Base-by-base conservation (phyloP, 371 early-diverging fungal genomes). In the Circinella umbellata region DNA sequence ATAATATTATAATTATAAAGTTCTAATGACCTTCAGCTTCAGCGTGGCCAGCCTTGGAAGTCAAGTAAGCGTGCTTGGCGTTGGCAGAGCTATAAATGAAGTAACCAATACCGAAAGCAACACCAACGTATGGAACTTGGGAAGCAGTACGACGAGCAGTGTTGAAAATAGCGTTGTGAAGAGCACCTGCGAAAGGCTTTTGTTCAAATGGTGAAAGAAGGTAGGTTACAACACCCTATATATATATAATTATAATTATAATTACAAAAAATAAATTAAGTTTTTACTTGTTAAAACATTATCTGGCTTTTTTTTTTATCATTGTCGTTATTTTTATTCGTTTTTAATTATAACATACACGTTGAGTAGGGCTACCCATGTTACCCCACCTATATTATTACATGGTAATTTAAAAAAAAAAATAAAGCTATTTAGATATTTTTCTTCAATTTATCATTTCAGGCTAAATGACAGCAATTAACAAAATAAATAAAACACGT, bases 141-240 rank as follows among this genome's bases (percentile, higher is more conserved):
- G 89, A 88, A 53, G 83, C 75, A 65, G 88, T 82, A 75, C 94
- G 91, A 71, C 92, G 91, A 78, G 90, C 82, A 68, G 91, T 88
- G 88, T 93, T 93, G 88, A 91, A 91, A 54, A 93, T 80, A 46
- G 91, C 92, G 68, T 91, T 88, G 74, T 84, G 86, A 66, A 88
- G 78, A 61, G 86, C 90, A 74, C 92, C 92, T 69, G 91, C 92
- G 68, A 92, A 93, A 70, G 89, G 82, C 71, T 88, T 89, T 81
- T 93, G 93, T 81, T 93, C 89, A 84, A 86, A 93, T 51, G 93
- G 91, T 42, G 95, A 94, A 61, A 93, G 79, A 67, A 86, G 67
- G 85, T 94, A 94, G 34, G 89, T 87, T 64, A 82, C 85, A 66
- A 93, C 84, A 76, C 91, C 92, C 85, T 89, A 87, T 13, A 13